phyloP scores from a whole-genome alignment of 75 land plant genomes.

The Larix kaempferi region DNA sequence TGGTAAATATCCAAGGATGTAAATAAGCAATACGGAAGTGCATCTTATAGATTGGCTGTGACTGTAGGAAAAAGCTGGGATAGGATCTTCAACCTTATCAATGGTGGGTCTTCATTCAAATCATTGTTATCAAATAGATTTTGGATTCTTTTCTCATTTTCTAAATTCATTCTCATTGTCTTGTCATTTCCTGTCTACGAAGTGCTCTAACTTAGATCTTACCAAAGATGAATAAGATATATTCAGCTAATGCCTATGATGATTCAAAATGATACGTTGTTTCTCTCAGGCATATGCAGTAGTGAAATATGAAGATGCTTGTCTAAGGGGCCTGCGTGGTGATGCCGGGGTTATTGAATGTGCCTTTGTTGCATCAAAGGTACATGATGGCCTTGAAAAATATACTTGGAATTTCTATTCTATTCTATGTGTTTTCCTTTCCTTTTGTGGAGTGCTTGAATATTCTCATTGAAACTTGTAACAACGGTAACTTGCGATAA shows the following conservation, averaged over 20 bases:
- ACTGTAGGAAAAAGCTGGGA: conserved; percentile 97
- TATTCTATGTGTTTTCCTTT: not conserved
- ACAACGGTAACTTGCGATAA: no score
- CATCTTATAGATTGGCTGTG: not conserved
- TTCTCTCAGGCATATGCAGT: conserved; percentile 42
- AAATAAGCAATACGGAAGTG: no score
- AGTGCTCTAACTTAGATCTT: no score
- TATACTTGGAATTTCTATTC: not conserved
- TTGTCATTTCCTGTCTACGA: no score
- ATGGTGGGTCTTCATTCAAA: conserved; percentile 57
- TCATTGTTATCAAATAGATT: not conserved
- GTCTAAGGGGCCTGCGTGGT: conserved; percentile 33
- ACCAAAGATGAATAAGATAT: no score
- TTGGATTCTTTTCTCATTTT: not conserved
- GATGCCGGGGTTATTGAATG: conserved; percentile 45
- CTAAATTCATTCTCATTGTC: not conserved
- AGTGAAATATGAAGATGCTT: conserved; percentile 43
- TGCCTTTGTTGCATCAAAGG: conserved; percentile 45
- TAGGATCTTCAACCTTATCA: conserved; percentile 97
- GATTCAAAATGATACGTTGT: conserved; percentile 8
- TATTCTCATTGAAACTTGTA: conserved; percentile 7
- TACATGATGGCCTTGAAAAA: not conserved
- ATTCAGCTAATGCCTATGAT: not conserved
- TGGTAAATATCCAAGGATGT: no score
- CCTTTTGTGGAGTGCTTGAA: not conserved